Conservation (phyloP, 257 asterid genomes). For the Euphrasia confusa region DNA sequence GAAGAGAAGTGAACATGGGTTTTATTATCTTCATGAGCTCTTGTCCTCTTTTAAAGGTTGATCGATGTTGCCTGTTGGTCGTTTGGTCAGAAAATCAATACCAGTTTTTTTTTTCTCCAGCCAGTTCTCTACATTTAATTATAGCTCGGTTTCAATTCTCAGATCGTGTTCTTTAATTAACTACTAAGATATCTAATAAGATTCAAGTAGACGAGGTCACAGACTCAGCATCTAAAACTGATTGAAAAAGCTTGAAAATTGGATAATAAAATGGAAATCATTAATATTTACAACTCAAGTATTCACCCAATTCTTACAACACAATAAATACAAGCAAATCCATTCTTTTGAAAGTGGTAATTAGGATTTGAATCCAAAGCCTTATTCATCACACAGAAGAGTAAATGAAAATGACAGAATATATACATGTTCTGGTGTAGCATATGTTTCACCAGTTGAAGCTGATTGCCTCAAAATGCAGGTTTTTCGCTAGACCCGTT, state of each 20-base stretch:
- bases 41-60: conserved; percentile 29
- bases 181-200: too few species aligned
- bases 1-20: conserved; percentile 26
- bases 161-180: too few species aligned
- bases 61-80: conserved; percentile 16
- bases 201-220: too few species aligned
- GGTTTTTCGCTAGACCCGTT: conserved; percentile 30
- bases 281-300: background rate
- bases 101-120: conserved; percentile 6
- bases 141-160: too few species aligned
- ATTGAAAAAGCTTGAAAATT: background rate
- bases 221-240: background rate
- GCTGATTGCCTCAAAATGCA: conserved; percentile 46
- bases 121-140: conserved; percentile 12
- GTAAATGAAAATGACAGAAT: background rate
- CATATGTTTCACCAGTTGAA: conserved; percentile 36
- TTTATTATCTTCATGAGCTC: conserved; percentile 20
- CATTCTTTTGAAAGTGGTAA: background rate
- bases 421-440: background rate
- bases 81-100: conserved; percentile 26
- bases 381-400: background rate
- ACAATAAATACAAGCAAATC: background rate
- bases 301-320: background rate
- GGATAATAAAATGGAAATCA: too few species aligned
- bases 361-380: background rate